Percentiles rank a stretch among this genome's conserved stretches.
These are phyloP conservation scores for Meredithiella fracta DNA, from an alignment of 2,329 filamentous ascomycete species.

Conservation along the genomic window DNA sequence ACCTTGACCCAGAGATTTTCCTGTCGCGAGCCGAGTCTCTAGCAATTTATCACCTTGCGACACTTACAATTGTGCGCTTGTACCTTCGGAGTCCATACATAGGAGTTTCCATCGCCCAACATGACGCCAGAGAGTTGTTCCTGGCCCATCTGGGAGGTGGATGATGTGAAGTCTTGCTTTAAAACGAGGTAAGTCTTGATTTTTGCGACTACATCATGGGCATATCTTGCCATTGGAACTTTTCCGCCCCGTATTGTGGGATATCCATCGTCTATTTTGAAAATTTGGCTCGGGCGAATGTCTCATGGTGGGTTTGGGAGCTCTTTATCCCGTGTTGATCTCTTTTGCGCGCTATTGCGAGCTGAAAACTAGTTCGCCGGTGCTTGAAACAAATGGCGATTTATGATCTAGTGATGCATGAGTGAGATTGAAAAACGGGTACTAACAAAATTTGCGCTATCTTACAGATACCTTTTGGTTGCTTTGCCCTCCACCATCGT, in stretches of 20 bases:
- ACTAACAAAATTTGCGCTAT: neutral
- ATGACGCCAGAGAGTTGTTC: constrained; percentile 16
- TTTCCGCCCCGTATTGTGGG: neutral
- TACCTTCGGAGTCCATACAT: neutral
- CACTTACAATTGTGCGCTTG: neutral
- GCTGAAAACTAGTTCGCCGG: neutral
- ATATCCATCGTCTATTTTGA: neutral
- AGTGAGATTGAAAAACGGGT: neutral
- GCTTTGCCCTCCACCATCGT: constrained; percentile 61
- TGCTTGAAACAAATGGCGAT: no score
- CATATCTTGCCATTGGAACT: neutral
- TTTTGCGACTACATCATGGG: no score
- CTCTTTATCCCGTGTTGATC: no score
- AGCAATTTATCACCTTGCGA: neutral
- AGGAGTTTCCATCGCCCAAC: neutral
- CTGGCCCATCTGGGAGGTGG: constrained; percentile 44
- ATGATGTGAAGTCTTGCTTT: constrained; percentile 49
- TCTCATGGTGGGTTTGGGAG: no score
- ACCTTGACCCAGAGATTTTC: neutral
- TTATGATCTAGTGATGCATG: no score
- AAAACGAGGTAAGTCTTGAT: constrained; percentile 44
- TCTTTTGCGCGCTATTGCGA: no score
- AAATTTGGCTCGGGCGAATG: neutral
- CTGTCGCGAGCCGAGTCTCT: neutral
- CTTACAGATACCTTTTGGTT: constrained; percentile 56